Percentiles rank a stretch among this genome's conserved stretches.
Conservation (phyloP, 495 filamentous ascomycete genomes). For the Hypoxylon intermedium region DNA sequence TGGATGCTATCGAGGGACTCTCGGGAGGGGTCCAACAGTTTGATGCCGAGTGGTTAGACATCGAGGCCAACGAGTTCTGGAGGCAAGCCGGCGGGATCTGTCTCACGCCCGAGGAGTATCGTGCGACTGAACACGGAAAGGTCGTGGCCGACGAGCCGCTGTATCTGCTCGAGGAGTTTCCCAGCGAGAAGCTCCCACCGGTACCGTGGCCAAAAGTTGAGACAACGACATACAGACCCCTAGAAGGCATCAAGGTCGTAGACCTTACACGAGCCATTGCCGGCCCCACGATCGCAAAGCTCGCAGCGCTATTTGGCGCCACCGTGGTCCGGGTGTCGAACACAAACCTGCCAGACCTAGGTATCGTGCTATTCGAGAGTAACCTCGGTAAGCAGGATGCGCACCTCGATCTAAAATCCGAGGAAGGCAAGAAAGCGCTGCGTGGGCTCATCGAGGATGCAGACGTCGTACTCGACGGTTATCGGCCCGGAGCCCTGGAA, state of each 20-base stretch:
- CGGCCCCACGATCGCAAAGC: conserved; percentile 60
- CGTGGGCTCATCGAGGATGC: conserved; percentile 56
- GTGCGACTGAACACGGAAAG: conserved; percentile 56
- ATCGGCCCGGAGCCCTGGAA: conserved; percentile 59
- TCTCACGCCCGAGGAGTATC: conserved; percentile 56
- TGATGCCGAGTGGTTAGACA: conserved; percentile 51
- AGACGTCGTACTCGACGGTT: conserved; percentile 66
- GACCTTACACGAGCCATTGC: conserved; percentile 69
- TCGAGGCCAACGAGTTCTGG: conserved; percentile 54
- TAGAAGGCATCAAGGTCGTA: conserved; percentile 66
- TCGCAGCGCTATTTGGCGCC: conserved; percentile 65
- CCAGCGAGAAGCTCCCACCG: conserved; percentile 43
- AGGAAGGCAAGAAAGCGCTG: conserved; percentile 52
- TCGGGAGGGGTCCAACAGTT: conserved; percentile 41
- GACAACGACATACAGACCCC: conserved; percentile 50
- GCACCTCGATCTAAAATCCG: conserved; percentile 56
- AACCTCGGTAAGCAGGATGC: conserved; percentile 66
- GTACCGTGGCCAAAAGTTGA: conserved; percentile 44
- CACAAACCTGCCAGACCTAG: conserved; percentile 59
- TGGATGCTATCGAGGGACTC: conserved; percentile 39
- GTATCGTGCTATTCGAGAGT: conserved; percentile 55
- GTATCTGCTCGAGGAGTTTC: conserved; percentile 51
- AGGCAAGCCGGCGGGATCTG: conserved; percentile 62
- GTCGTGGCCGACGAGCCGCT: conserved; percentile 58
- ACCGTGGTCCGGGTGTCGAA: conserved; percentile 67